Conservation (phyloP, 2,329 filamentous ascomycete species). For the Leptosphaerulina australis region DNA sequence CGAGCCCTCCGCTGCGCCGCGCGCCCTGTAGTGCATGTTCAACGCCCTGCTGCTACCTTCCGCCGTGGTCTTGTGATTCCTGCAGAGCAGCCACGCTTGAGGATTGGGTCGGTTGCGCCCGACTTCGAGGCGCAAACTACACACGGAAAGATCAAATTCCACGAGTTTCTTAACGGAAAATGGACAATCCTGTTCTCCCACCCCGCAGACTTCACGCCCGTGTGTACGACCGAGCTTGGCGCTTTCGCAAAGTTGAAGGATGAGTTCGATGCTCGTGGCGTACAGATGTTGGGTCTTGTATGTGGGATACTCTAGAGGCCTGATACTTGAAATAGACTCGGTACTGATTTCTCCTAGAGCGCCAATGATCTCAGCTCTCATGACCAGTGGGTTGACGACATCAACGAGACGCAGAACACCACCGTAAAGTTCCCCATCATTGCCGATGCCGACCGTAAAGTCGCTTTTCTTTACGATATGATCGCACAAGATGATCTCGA, state of each 20-base stretch:
- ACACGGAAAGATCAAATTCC: slow-evolving; percentile 69
- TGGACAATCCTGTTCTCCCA: slow-evolving; percentile 87
- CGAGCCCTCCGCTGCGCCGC: slow-evolving; percentile 38
- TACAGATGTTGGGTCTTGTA: slow-evolving; percentile 87
- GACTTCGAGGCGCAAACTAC: slow-evolving; percentile 87
- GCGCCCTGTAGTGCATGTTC: slow-evolving; percentile 34
- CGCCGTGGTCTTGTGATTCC: slow-evolving; percentile 48
- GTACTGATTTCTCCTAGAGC: slow-evolving; percentile 46
- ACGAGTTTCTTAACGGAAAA: slow-evolving; percentile 73
- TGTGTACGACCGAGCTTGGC: slow-evolving; percentile 94
- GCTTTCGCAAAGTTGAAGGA: slow-evolving; percentile 88
- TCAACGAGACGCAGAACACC: slow-evolving; percentile 55
- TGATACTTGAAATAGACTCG: background rate
- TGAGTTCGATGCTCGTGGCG: slow-evolving; percentile 84
- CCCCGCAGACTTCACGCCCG: slow-evolving; percentile 87
- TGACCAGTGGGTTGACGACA: slow-evolving; percentile 86
- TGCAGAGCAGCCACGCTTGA: slow-evolving; percentile 50
- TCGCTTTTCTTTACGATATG: slow-evolving; percentile 59
- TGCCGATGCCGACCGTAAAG: slow-evolving; percentile 56
- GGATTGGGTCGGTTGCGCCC: slow-evolving; percentile 61
- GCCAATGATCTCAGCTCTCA: slow-evolving; percentile 87
- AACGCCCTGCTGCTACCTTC: slow-evolving; percentile 39
- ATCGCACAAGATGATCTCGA: slow-evolving; percentile 61
- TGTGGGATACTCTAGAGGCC: slow-evolving; percentile 15
- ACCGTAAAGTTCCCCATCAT: slow-evolving; percentile 58